Base-by-base conservation (phyloP, 306 rosid genomes). In the Glycine soja region DNA sequence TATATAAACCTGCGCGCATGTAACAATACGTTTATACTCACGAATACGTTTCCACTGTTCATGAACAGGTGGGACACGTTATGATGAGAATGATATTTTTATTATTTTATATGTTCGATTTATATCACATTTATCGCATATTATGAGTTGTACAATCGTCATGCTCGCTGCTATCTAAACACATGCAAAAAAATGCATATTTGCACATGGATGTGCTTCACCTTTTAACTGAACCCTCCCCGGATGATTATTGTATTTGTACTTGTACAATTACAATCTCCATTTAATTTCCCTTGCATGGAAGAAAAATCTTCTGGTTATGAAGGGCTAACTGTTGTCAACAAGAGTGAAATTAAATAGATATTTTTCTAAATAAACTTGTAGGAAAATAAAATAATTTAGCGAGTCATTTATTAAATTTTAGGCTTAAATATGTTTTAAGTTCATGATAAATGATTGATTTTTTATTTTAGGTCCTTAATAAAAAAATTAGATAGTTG, bases 181-280 rank as follows among this genome's bases (percentile, higher is more conserved):
- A 38, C 11, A 32, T 34, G 46, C 16, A 7, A 14, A 40, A n/a
- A 66, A 40, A 24, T 24, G 50, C 32, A 38, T 8, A 40, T 38
- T 4, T 65, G 40, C n/a, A 11, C 75, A 45, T 70, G 75, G 58
- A 46, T 30, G 36, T 47, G 75, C 32, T 65, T 70, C 75, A 16
- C 1, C 30, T 24, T 24, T 24, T 24, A 24, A 24, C 30, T 24
- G 30, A 24, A 24, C 30, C 53, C 1, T 43, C 3, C 57, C 6
- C 18, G 7, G 12, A 12, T 12, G 30, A 48, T 70, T 19, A 11
- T 62, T 32, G 9, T 12, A 11, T 13, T 62, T 34, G 42, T 12
- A 32, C 15, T 7, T 38, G 9, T 47, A 70, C 43, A 32, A n/a
- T 30, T 12, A 63, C 18, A 12, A 24, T 24, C 30, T 24, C 30